These are phyloP conservation scores for Candida saitoana DNA, from an alignment of 805 yeast genomes.

Conservation along the genomic window DNA sequence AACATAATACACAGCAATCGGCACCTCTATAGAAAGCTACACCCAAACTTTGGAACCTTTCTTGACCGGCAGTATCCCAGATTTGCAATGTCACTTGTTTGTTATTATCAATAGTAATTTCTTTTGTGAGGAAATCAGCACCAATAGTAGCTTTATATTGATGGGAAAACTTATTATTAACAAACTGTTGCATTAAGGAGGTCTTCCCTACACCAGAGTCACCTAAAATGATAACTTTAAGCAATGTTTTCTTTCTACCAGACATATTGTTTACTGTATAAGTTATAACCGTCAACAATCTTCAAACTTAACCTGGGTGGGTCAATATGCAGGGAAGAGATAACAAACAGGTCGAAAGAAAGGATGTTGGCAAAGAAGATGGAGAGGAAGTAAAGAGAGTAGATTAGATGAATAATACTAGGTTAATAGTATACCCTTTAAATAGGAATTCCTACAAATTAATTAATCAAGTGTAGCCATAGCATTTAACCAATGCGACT, in stretches of 20 bases:
- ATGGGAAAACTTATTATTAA: slow-evolving; percentile 87
- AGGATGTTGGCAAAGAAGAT: neutral
- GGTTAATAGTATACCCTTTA: too few relatives aligned
- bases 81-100: slow-evolving; percentile 77
- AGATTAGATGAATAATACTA: neutral
- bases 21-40: slow-evolving; percentile 98
- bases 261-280: slow-evolving; percentile 32
- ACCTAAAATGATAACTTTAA: slow-evolving; percentile 88
- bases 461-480: too few relatives aligned
- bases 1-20: slow-evolving; percentile 94
- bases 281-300: neutral
- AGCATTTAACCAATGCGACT: too few relatives aligned
- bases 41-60: slow-evolving; percentile 92
- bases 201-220: slow-evolving; percentile 98
- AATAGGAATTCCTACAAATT: too few relatives aligned
- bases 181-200: slow-evolving; percentile 94
- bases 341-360: neutral
- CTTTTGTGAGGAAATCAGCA: slow-evolving; percentile 93
- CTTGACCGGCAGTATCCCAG: slow-evolving; percentile 99
- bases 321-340: neutral
- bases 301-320: neutral
- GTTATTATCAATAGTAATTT: slow-evolving; percentile 73
- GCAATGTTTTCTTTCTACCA: slow-evolving; percentile 67
- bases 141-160: slow-evolving; percentile 98
- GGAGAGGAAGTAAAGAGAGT: neutral